Evolutionary conservation across 495 filamentous ascomycete species (phyloP).

Genomic region (Rusavskia elegans): DNA sequence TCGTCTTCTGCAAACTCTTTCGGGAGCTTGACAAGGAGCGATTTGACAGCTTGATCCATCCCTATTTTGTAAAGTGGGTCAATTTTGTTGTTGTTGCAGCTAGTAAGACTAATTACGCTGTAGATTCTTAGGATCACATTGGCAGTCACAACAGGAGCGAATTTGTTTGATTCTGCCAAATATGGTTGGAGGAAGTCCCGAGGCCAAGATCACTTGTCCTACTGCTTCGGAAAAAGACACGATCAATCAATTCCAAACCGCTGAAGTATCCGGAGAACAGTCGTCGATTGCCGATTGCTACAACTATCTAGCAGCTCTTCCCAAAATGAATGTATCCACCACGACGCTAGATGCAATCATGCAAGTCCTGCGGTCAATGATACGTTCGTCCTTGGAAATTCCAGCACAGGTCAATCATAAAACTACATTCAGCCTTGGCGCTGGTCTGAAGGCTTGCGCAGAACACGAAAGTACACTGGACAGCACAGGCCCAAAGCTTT

Average conservation of each 20-base stretch:
- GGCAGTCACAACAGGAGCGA: constrained; percentile 50
- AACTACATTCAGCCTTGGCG: constrained; percentile 19
- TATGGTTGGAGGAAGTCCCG: constrained; percentile 40
- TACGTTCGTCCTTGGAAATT: constrained; percentile 1
- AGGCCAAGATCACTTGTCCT: constrained; percentile 44
- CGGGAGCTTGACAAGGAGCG: constrained; percentile 55
- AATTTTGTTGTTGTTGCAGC: background rate
- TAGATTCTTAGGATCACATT: constrained; percentile 57
- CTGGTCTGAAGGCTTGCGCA: constrained; percentile 32
- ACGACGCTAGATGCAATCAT: constrained; percentile 1
- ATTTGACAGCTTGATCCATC: constrained; percentile 60
- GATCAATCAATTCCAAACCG: constrained; percentile 38
- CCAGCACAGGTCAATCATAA: background rate
- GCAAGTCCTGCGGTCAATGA: constrained; percentile 1
- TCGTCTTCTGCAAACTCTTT: constrained; percentile 70
- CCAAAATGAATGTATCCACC: constrained; percentile 18
- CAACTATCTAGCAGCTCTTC: constrained; percentile 25
- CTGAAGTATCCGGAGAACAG: constrained; percentile 11
- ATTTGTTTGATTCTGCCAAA: constrained; percentile 55
- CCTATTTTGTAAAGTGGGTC: constrained; percentile 59
- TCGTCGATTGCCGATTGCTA: constrained; percentile 23
- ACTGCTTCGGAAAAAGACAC: constrained; percentile 56
- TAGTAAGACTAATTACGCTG: background rate
- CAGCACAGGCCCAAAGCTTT: constrained; percentile 34
- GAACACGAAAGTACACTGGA: constrained; percentile 18